Evolutionary conservation across 768 basidiomycete genomes (phyloP).

Genomic region (Epithele typhae): DNA sequence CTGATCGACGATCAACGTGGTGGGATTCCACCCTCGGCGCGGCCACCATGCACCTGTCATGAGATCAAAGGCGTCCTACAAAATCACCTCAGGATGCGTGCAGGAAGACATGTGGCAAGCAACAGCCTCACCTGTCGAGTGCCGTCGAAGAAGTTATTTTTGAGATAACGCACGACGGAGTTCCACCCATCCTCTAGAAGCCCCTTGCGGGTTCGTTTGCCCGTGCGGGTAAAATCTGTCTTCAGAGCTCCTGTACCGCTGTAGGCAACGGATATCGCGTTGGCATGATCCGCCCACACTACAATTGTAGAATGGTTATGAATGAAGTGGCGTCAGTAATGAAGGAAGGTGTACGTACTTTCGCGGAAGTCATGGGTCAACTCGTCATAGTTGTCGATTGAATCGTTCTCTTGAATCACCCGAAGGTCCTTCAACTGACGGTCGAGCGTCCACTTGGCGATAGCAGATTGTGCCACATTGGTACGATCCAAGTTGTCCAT

Average conservation of each 20-base stretch:
- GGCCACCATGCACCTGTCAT: conserved; percentile 90
- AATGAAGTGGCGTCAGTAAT: too few relatives aligned
- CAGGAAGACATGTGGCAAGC: background rate
- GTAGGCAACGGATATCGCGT: conserved; percentile 85
- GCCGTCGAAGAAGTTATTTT: conserved; percentile 97
- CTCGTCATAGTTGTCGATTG: conserved; percentile 76
- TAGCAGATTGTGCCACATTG: conserved; percentile 90
- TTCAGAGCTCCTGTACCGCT: conserved; percentile 95
- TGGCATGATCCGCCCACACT: conserved; percentile 99
- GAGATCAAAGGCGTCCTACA: conserved; percentile 89
- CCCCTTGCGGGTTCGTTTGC: conserved; percentile 80
- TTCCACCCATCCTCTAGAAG: conserved; percentile 83
- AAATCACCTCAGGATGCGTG: background rate
- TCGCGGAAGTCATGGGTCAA: conserved; percentile 85
- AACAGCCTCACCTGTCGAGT: conserved; percentile 62
- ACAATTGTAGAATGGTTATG: background rate
- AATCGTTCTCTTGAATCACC: conserved; percentile 63
- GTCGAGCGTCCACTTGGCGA: conserved; percentile 83
- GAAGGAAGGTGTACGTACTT: conserved; percentile 45
- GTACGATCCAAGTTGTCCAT: conserved; percentile 98
- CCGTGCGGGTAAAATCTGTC: conserved; percentile 94
- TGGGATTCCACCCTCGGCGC: conserved; percentile 64
- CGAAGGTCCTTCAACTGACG: conserved; percentile 71
- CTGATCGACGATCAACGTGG: conserved; percentile 69
- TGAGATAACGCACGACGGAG: conserved; percentile 78